phyloP scores from a whole-genome alignment of 1,284 basidiomycete genomes.

The Caloboletus firmus region DNA sequence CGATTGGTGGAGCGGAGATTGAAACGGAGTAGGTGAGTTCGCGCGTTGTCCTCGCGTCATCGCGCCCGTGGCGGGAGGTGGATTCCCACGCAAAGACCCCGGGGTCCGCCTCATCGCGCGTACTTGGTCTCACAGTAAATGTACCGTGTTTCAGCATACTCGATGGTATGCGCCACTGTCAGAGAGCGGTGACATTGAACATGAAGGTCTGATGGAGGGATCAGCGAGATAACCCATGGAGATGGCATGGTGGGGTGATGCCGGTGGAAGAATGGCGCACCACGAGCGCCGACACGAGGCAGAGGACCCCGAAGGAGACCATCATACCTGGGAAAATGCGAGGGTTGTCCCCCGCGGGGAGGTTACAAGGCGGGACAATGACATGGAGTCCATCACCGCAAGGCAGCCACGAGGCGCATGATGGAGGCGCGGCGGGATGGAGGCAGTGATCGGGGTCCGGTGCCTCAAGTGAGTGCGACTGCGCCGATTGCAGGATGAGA shows the following conservation, averaged over 20 bases:
- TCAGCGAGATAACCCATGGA: background rate
- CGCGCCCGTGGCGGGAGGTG: conserved; percentile 1
- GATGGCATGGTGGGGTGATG: conserved; percentile 9
- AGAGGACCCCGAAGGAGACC: conserved; percentile 20
- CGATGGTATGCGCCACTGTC: background rate
- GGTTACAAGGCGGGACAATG: too few relatives aligned
- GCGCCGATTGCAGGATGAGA: conserved; percentile 17
- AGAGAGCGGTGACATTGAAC: too few relatives aligned
- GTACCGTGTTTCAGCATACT: background rate
- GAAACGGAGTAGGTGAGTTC: background rate
- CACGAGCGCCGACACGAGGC: conserved; percentile 35
- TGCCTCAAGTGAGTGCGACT: conserved; percentile 13
- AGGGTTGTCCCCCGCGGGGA: background rate
- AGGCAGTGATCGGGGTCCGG: conserved; percentile 18
- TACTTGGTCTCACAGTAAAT: background rate
- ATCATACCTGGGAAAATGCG: conserved; percentile 23
- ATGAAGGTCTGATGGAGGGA: too few relatives aligned
- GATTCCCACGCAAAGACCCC: conserved; percentile 11
- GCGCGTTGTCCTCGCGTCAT: conserved; percentile 3
- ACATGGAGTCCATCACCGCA: conserved; percentile 4
- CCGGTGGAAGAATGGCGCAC: conserved; percentile 18
- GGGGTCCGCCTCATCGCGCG: conserved; percentile 6
- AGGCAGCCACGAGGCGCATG: conserved; percentile 23
- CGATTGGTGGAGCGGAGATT: conserved; percentile 11
- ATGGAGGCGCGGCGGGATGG: conserved; percentile 22